Evolutionary conservation across 1,284 basidiomycete genomes (phyloP).

Genomic region (Schizopora paradoxa): DNA sequence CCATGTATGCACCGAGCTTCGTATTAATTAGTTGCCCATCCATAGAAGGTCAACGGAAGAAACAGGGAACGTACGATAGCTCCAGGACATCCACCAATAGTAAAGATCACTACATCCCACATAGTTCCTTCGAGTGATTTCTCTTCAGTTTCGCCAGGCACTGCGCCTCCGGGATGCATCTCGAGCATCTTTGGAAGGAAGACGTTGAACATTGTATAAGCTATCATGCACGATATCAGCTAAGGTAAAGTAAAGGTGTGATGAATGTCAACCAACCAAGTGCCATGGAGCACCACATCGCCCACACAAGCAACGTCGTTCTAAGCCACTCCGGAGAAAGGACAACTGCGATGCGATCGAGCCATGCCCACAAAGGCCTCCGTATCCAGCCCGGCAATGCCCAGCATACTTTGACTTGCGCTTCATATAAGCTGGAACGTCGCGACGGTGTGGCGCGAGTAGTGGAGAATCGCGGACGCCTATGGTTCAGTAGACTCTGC

Average conservation of each 20-base stretch:
- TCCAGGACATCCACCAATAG: slow-evolving; percentile 82
- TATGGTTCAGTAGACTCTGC: slow-evolving; percentile 5
- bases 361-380: slow-evolving; percentile 59
- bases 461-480: background rate
- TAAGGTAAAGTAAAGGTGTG: background rate
- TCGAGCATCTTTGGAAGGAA: slow-evolving; percentile 90
- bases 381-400: slow-evolving; percentile 43
- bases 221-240: slow-evolving; percentile 33
- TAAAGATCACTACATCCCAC: slow-evolving; percentile 80
- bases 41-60: slow-evolving; percentile 1
- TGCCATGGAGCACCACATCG: slow-evolving; percentile 76
- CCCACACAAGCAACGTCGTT: slow-evolving; percentile 84
- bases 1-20: slow-evolving; percentile 85
- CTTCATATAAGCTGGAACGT: slow-evolving; percentile 17
- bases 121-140: slow-evolving; percentile 62
- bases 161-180: slow-evolving; percentile 34
- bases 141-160: slow-evolving; percentile 29
- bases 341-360: slow-evolving; percentile 69
- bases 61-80: slow-evolving; percentile 55
- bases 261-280: slow-evolving; percentile 50
- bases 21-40: slow-evolving; percentile 16
- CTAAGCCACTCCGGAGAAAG: slow-evolving; percentile 77
- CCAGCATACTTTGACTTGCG: slow-evolving; percentile 39
- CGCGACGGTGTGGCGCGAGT: slow-evolving; percentile 4
- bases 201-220: slow-evolving; percentile 96